These are phyloP conservation scores for Pseudozyma thailandica DNA, from an alignment of 1,284 basidiomycete species.

Conservation along the genomic window DNA sequence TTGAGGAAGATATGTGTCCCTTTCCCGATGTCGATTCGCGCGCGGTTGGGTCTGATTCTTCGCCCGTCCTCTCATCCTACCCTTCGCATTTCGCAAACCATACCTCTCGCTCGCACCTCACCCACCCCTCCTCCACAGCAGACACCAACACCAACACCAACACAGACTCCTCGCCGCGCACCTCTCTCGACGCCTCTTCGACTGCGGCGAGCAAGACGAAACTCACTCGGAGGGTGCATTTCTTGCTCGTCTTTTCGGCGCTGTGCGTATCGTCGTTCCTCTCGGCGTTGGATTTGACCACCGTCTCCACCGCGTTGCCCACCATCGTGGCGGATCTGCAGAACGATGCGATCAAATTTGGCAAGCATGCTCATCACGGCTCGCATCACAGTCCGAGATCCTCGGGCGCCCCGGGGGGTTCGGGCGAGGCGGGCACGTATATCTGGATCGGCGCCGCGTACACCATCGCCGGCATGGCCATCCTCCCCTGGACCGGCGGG, in stretches of 20 bases:
- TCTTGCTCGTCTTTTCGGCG: constrained; percentile 33
- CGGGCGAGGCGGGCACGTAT: constrained; percentile 36
- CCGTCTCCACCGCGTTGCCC: constrained; percentile 41
- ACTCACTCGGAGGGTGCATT: constrained; percentile 19
- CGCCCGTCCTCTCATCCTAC: too few relatives aligned
- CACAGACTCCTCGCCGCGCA: not conserved
- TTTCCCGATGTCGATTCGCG: too few relatives aligned
- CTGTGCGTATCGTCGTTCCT: constrained; percentile 40
- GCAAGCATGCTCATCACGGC: constrained; percentile 6
- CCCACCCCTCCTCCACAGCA: too few relatives aligned
- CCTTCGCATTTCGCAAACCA: too few relatives aligned
- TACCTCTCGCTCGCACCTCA: too few relatives aligned
- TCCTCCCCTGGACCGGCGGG: constrained; percentile 37
- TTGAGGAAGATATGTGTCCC: too few relatives aligned
- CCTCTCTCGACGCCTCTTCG: not conserved
- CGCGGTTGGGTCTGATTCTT: too few relatives aligned
- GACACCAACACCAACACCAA: too few relatives aligned
- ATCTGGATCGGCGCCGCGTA: constrained; percentile 52
- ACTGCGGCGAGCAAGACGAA: not conserved
- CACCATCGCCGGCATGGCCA: constrained; percentile 39
- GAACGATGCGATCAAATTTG: constrained; percentile 24
- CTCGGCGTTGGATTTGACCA: constrained; percentile 41
- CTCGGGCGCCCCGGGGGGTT: constrained; percentile 4
- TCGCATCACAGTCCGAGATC: not conserved
- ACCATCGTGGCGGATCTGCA: constrained; percentile 45